A percentile compares a stretch with the other conserved stretches of the same genome.
Conservation (phyloP, 1,139 yeast genomes). For the Pichia sp. region DNA sequence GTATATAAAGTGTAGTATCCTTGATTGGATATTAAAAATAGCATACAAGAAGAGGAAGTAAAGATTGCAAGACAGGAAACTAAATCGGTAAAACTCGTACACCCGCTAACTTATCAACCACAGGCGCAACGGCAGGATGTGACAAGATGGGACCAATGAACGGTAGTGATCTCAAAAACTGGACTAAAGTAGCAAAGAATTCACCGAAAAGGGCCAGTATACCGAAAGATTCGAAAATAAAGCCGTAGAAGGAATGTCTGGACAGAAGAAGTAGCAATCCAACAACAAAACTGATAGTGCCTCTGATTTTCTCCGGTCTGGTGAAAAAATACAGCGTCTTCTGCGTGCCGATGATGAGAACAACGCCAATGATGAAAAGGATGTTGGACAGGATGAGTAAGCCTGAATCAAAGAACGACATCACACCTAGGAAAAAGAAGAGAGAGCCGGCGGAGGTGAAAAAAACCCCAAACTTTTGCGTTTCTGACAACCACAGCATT, state of each 20-base stretch:
- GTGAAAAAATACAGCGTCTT: constrained; percentile 79
- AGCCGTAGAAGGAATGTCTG: constrained; percentile 79
- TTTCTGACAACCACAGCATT: constrained; percentile 76
- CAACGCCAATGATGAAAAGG: constrained; percentile 72
- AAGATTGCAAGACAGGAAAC: not conserved
- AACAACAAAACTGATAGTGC: constrained; percentile 65
- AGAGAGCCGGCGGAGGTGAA: constrained; percentile 80
- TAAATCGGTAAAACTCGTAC: constrained; percentile 57
- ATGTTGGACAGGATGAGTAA: constrained; percentile 84
- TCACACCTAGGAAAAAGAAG: constrained; percentile 72
- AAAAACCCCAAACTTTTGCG: constrained; percentile 86
- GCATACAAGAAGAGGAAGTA: too few relatives aligned
- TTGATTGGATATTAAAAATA: too few relatives aligned
- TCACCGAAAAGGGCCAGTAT: constrained; percentile 73
- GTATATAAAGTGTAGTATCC: not conserved
- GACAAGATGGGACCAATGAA: constrained; percentile 79
- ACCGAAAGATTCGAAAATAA: constrained; percentile 77
- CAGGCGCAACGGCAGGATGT: constrained; percentile 78
- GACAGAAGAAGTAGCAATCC: constrained; percentile 73
- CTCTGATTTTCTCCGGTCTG: constrained; percentile 80
- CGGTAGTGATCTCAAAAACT: constrained; percentile 82
- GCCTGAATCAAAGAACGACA: constrained; percentile 85
- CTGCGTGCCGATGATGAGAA: constrained; percentile 80
- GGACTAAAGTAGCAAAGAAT: constrained; percentile 65
- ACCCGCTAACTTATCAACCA: constrained; percentile 56